Evolutionary conservation across 257 asterid genomes (phyloP), one percentile per base, ranked within the genome.

Genomic region (Echites panduratus): DNA sequence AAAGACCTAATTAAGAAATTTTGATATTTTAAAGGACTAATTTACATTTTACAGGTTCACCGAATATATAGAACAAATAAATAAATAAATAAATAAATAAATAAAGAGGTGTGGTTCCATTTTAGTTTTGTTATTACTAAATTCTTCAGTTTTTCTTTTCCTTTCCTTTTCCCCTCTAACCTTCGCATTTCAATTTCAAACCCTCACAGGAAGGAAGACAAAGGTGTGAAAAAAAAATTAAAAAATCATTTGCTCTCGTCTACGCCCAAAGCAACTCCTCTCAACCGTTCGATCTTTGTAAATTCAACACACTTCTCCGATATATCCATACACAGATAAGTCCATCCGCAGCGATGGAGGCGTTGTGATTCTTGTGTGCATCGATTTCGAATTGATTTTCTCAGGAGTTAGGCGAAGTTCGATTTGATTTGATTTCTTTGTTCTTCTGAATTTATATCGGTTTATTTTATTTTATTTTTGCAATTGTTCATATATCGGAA

Each of bases 221-320:
- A 53, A 17, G 19, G 7, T 7, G 12, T 2, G 10, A 8, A 35
- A 7, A 12, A 29, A 29, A 62, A 17, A 16, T 32, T 2, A 40
- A 17, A 53, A 53, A 27, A 26, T 24, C 35, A 14, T 35, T 64
- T 2, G 27, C 29, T 19, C 69, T 64, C 43, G 45, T 57, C 2
- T 65, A 29, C 44, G 59, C 66, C 19, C 29, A 29, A 35, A 43
- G 58, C 38, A 64, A 19, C 20, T 58, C 5, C 50, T 26, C 50
- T 69, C 75, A 49, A 20, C 75, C 75, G 66, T 61, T 61, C 66
- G 79, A 70, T 76, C 75, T 41, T 40, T 47, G 22, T 59, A 54
- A 50, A 32, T 64, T 35, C 40, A 53, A 38, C 40, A 40, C 29
- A 20, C 13, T 8, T 52, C 26, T 48, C 22, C 29, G 56, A 45